Evolutionary conservation across 306 rosid species (phyloP), one percentile per base, ranked within the genome.

Genomic region (Cotoneaster glaucophyllus): DNA sequence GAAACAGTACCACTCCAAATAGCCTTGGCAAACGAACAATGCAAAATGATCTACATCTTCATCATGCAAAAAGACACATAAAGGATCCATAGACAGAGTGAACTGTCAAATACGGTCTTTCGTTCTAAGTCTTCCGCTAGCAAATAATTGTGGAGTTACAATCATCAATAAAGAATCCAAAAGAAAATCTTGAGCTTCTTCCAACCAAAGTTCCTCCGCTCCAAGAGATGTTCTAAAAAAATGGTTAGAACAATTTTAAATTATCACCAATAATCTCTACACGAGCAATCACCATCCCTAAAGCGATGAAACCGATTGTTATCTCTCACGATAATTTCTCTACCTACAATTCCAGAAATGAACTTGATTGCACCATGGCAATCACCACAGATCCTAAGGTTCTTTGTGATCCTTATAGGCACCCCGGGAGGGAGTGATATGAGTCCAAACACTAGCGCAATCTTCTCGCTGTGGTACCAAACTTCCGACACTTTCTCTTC

Each of bases 401-500:
- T 90, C 79, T 93, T 90, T 50, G 89, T 84, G 73, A 88, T 88
- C 43, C 93, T 76, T 74, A 88, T 83, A 0, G 96, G 90, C n/a
- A 88, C 79, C 25, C 80, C 72, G 3, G 61, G 80, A 79, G 96
- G 97, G n/a, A 90, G 86, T 50, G 96, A 83, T 69, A 92, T 72
- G 77, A 90, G 96, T 64, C 93, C 96, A 70, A 88, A 90, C 8
- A 90, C 92, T 44, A 92, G 97, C 73, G 90, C 97, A 81, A 88
- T 88, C 73, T 90, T 92, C 84, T 92, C 96, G 59, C 92, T 90
- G 74, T 92, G 97, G 84, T 84, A 81, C 93, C 90, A 92, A 34
- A 90, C 86, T 88, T 92, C 96, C 28, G 85, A 88, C 76, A 80
- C 82, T 75, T 90, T 90, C 74, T 90, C 93, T 85, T 92, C 96